Evolutionary conservation across 805 yeast species (phyloP).

Genomic region (Ogataea philodendri): DNA sequence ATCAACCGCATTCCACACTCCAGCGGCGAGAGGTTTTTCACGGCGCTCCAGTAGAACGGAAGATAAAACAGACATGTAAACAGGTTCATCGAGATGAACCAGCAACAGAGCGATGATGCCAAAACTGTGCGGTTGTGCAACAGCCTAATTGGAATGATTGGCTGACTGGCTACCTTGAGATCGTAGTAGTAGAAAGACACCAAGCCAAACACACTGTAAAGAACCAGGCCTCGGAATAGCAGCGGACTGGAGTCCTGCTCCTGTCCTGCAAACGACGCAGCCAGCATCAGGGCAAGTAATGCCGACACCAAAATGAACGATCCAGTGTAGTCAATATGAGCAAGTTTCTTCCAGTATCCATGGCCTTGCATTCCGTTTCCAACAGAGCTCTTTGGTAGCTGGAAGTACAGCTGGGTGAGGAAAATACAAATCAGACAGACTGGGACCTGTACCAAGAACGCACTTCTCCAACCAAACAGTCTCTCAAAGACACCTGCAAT

Average conservation of each 20-base stretch:
- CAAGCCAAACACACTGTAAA: slow-evolving; percentile 35
- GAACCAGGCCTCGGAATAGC: slow-evolving; percentile 36
- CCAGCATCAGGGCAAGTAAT: slow-evolving; percentile 56
- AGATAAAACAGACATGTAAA: slow-evolving; percentile 64
- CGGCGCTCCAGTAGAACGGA: slow-evolving; percentile 55
- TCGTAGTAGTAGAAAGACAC: slow-evolving; percentile 52
- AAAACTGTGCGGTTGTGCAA: slow-evolving; percentile 58
- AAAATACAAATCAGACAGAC: slow-evolving; percentile 42
- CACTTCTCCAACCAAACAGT: slow-evolving; percentile 64
- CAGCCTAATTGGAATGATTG: slow-evolving; percentile 64
- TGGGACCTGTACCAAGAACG: slow-evolving; percentile 55
- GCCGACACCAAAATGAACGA: slow-evolving; percentile 56
- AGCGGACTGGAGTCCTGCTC: slow-evolving; percentile 46
- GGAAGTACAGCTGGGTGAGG: slow-evolving; percentile 37
- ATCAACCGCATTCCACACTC: slow-evolving; percentile 42
- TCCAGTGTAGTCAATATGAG: slow-evolving; percentile 67
- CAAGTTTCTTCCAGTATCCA: slow-evolving; percentile 44
- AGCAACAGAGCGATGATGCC: slow-evolving; percentile 63
- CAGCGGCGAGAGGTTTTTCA: slow-evolving; percentile 28
- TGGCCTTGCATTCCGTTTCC: slow-evolving; percentile 52
- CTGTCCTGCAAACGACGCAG: slow-evolving; percentile 66
- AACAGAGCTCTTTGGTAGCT: slow-evolving; percentile 43
- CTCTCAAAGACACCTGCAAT: slow-evolving; percentile 57
- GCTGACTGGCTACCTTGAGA: slow-evolving; percentile 51
- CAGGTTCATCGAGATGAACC: slow-evolving; percentile 68